Evolutionary conservation across 2,329 filamentous ascomycete species (phyloP), one percentile per base, ranked within the genome.

Genomic region (Madurella fahalii): DNA sequence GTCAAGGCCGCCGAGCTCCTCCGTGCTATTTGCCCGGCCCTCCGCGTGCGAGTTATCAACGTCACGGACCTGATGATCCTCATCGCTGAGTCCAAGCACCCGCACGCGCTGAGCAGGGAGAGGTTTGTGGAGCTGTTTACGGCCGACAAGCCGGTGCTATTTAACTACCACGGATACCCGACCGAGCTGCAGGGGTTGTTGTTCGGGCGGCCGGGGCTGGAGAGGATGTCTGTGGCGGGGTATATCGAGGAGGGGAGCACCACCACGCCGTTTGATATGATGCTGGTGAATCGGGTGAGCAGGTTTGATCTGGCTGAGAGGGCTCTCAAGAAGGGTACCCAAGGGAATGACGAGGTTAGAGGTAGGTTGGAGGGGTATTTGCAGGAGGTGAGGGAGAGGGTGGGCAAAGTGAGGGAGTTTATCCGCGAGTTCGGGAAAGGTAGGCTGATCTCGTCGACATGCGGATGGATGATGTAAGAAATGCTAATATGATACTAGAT

Each of bases 221-320:
- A 80, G 5, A 74, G 81, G 2, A 75, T 85, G 56, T 76, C 68
- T 0, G 77, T 87, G 8, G 76, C 75, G 13, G 81, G 79, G 4
- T 87, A 87, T 60, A 76, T 76, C 25, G 84, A 87, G 63, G 84
- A 87, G 66, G 84, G 83, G 0, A 82, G 74, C 50, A 87, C 84
- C 1, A 87, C 83, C 0, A 87, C 83, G 2, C 84, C 84, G 2
- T 86, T 87, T 61, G 81, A 86, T 62, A 87, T 87, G 84, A 83
- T 86, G 82, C 72, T 87, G 1, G 67, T 79, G 4, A 87, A 88
- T 62, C 62, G 71, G 17, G 80, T 84, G 1, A 83, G 77, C 16
- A 71, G 83, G 41, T 87, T 79, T 60, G 76, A 86, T 64, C 74
- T 86, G 17, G 81, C 80, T 0, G 72, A 77, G 57, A 68, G 75